Evolutionary conservation across 306 rosid species (phyloP), one percentile per base, ranked within the genome.

Genomic region (Abrus precatorius): DNA sequence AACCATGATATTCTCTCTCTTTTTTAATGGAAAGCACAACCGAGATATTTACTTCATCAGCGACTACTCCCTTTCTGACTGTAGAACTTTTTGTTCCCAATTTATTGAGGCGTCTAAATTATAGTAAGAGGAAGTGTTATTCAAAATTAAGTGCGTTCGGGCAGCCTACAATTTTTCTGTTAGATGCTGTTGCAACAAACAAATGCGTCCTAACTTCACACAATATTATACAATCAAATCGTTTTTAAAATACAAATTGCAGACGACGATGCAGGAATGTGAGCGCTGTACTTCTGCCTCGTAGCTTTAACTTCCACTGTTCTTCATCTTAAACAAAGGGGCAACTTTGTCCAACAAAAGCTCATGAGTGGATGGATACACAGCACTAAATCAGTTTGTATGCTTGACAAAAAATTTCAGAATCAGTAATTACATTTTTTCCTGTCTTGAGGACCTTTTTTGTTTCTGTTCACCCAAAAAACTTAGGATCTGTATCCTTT

Each of bases 201-300:
- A 69, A 12, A 32, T 14, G 11, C 2, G 40, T 61, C 66, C 32
- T 75, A 44, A 49, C 36, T 50, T 74, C 72, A 44, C 32, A 43
- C 57, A 67, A 49, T 61, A 47, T 53, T 62, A 36, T 61, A 63
- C 64, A 70, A 48, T 32, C 27, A 36, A 72, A 66, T 34, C 48
- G 27, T 60, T 48, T 34, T 43, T 47, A 76, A 77, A 40, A 50
- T 73, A 78, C 74, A 85, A 65, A 71, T 43, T 45, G 38, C 72
- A 62, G 20, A 55, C 64, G 60, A 61, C 49, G 69, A 36, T 59
- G 10, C 8, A 32, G 68, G 45, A 85, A 61, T 32, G 52, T n/a
- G 29, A 59, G 57, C 11, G 6, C 71, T 29, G 55, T 56, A 5
- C 67, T 67, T 77, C 57, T 45, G 34, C 72, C n/a, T 59, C 40